phyloP scores from a whole-genome alignment of 306 rosid species.

The Cajanus cajan region DNA sequence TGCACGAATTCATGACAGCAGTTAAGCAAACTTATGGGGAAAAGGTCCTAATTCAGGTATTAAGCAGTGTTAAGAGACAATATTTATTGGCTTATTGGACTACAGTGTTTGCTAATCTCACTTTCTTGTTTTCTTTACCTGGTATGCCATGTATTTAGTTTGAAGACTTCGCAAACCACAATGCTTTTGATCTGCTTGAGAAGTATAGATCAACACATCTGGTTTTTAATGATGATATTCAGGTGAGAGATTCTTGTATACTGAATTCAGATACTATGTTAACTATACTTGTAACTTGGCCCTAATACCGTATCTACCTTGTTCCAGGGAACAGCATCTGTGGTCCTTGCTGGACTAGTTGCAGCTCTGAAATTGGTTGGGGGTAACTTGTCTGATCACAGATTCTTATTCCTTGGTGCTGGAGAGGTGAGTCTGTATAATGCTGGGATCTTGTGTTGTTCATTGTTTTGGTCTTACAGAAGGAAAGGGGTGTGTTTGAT shows the following conservation, averaged over 20 bases:
- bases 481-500: background rate
- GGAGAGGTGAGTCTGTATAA: conserved; percentile 68
- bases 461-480: background rate
- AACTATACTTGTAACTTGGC: background rate
- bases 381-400: conserved; percentile 84
- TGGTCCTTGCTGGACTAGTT: conserved; percentile 91
- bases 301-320: conserved; percentile 26
- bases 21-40: conserved; percentile 91
- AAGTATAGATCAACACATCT: conserved; percentile 90
- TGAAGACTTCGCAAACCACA: conserved; percentile 99
- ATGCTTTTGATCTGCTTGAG: conserved; percentile 93
- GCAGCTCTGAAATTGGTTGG: conserved; percentile 74
- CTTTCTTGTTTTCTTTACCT: conserved; percentile 21
- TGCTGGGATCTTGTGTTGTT: background rate
- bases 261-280: background rate
- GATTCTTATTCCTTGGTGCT: conserved; percentile 92
- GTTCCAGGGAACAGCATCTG: conserved; percentile 97
- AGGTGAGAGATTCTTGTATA: conserved; percentile 45
- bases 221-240: conserved; percentile 95
- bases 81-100: conserved; percentile 15
- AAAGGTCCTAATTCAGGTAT: conserved; percentile 91
- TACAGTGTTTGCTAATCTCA: background rate
- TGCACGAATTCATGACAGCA: conserved; percentile 90
- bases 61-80: background rate
- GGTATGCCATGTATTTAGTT: conserved; percentile 51